These are phyloP conservation scores for Penicillium glabrum DNA, from an alignment of 2,329 filamentous ascomycete genomes.

Conservation along the genomic window DNA sequence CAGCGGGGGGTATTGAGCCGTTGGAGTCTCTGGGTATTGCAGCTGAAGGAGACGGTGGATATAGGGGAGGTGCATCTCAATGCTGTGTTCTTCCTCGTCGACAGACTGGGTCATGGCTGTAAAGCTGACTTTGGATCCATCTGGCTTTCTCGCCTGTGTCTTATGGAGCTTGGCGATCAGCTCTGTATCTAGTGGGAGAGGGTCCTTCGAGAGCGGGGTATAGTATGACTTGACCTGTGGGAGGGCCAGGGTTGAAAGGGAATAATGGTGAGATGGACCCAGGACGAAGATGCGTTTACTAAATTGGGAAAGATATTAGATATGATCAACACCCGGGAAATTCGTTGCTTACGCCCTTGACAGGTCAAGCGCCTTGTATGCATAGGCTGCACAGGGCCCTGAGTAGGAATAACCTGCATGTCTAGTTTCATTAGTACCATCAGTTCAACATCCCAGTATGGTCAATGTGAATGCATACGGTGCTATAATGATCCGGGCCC, in stretches of 20 bases:
- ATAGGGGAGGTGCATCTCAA: conserved; percentile 96
- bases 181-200: conserved; percentile 46
- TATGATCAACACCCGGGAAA: background rate
- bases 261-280: conserved; percentile 87
- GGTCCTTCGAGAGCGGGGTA: conserved; percentile 45
- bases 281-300: conserved; percentile 88
- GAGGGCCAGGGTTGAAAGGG: conserved; percentile 74
- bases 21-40: conserved; percentile 50
- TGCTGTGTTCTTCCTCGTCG: conserved; percentile 84
- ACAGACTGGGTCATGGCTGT: conserved; percentile 60
- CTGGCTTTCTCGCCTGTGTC: conserved; percentile 27
- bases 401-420: conserved; percentile 95
- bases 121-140: conserved; percentile 38
- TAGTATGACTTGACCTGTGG: conserved; percentile 62
- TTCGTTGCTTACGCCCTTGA: conserved; percentile 60
- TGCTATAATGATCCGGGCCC: conserved; percentile 83
- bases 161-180: conserved; percentile 40
- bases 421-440: conserved; percentile 48
- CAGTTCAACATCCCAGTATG: background rate
- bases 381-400: conserved; percentile 87
- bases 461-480: conserved; percentile 64
- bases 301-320: conserved; percentile 7
- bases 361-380: conserved; percentile 86
- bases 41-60: conserved; percentile 74
- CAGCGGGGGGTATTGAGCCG: conserved; percentile 66